phyloP scores from a whole-genome alignment of 352 stramenopile species.

The Saprolegnia diclina region DNA sequence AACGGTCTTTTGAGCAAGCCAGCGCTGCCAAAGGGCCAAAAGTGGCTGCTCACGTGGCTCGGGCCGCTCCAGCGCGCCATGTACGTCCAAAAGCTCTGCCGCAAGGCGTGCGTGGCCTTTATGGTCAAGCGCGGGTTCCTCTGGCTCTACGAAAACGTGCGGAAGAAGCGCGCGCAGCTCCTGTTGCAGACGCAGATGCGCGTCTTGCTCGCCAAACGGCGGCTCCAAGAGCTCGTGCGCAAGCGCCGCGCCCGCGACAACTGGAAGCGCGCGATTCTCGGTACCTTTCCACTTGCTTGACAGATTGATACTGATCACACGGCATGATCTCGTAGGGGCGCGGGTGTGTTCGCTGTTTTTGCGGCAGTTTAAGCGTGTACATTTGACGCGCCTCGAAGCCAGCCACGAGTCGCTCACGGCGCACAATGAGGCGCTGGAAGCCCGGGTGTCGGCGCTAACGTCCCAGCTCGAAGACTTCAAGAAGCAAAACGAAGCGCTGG shows the following conservation, averaged over 20 bases:
- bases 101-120: slow-evolving; percentile 69
- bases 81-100: slow-evolving; percentile 83
- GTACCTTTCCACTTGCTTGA: slow-evolving; percentile 30
- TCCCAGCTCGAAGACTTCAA: slow-evolving; percentile 44
- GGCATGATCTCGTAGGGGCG: slow-evolving; percentile 26
- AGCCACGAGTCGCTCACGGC: slow-evolving; percentile 49
- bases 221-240: slow-evolving; percentile 57
- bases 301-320: too few species aligned
- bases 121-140: slow-evolving; percentile 71
- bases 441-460: slow-evolving; percentile 38
- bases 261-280: slow-evolving; percentile 62
- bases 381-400: slow-evolving; percentile 64
- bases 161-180: slow-evolving; percentile 53
- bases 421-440: slow-evolving; percentile 37
- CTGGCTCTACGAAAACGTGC: slow-evolving; percentile 65
- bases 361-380: slow-evolving; percentile 55
- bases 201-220: slow-evolving; percentile 41
- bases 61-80: slow-evolving; percentile 72
- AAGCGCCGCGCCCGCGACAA: slow-evolving; percentile 56
- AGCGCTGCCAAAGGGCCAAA: slow-evolving; percentile 53
- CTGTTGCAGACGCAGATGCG: slow-evolving; percentile 50
- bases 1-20: slow-evolving; percentile 65
- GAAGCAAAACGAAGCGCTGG: slow-evolving; percentile 48
- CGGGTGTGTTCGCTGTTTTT: slow-evolving; percentile 48
- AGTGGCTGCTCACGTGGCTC: slow-evolving; percentile 82